Evolutionary conservation across 257 asterid genomes (phyloP).

Genomic region (Voacanga thouarsii): DNA sequence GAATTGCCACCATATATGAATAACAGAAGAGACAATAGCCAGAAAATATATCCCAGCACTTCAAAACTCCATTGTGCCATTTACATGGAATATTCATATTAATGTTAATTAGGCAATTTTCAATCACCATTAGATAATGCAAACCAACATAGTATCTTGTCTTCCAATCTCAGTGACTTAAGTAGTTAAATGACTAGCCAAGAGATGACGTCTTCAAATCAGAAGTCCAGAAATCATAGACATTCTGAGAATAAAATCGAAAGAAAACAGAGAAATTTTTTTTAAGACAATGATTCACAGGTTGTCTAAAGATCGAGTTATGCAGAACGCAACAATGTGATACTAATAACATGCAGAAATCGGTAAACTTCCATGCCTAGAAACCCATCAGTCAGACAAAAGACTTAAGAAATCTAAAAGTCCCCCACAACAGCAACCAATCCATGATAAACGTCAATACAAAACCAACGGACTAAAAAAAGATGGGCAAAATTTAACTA

Average conservation of each 20-base stretch:
- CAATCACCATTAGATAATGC: neutral
- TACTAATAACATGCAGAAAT: neutral
- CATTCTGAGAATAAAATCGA: neutral
- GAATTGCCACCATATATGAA: neutral
- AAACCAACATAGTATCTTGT: neutral
- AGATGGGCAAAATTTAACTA: neutral
- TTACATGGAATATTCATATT: neutral
- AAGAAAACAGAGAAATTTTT: neutral
- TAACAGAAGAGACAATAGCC: neutral
- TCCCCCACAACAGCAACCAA: neutral
- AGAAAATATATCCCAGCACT: neutral
- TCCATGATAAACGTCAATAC: neutral
- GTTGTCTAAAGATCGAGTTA: neutral
- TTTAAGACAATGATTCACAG: neutral
- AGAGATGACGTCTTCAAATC: neutral
- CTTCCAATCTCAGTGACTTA: neutral
- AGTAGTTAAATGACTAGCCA: neutral
- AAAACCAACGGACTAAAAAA: neutral
- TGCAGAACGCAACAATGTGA: slow-evolving; percentile 1
- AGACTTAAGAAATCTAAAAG: neutral
- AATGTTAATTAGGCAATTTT: neutral
- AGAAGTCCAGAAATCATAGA: neutral
- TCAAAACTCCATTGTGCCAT: neutral
- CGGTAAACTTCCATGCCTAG: neutral
- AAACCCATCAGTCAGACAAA: neutral